These are phyloP conservation scores for Pelargonium fulgidum DNA, from an alignment of 441 rosid species.

Conservation along the genomic window DNA sequence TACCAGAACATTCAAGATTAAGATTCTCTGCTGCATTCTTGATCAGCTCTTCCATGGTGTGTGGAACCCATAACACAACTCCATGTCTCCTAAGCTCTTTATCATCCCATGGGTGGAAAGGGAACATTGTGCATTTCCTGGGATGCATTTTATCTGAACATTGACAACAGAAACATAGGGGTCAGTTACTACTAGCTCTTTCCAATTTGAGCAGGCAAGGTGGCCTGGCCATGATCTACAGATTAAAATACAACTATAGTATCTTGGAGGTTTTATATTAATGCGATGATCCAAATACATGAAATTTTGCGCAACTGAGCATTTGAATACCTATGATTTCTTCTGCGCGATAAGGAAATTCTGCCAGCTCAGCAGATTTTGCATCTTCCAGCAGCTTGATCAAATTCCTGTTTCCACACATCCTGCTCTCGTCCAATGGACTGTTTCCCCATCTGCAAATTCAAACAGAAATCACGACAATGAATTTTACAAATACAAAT, in stretches of 20 bases:
- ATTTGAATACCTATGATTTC: slow-evolving; percentile 46
- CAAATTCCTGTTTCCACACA: slow-evolving; percentile 74
- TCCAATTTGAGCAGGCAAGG: too few relatives aligned
- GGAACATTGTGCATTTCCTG: slow-evolving; percentile 71
- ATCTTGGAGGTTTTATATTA: too few relatives aligned
- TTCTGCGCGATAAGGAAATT: slow-evolving; percentile 27
- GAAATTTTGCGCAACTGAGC: background rate
- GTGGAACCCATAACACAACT: slow-evolving; percentile 63
- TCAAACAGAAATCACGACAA: background rate
- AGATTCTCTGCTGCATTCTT: slow-evolving; percentile 43
- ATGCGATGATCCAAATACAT: too few relatives aligned
- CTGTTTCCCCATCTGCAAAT: slow-evolving; percentile 73
- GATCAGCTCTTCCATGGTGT: slow-evolving; percentile 44
- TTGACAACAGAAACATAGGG: too few relatives aligned
- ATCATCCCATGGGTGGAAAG: slow-evolving; percentile 55
- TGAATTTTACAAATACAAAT: too few relatives aligned
- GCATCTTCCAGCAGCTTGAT: slow-evolving; percentile 68
- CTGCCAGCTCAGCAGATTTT: slow-evolving; percentile 41
- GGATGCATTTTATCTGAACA: slow-evolving; percentile 34
- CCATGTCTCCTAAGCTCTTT: slow-evolving; percentile 51
- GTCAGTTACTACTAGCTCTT: too few relatives aligned
- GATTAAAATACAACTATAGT: too few relatives aligned
- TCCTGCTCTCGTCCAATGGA: slow-evolving; percentile 65
- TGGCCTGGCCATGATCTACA: too few relatives aligned
- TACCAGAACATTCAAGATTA: slow-evolving; percentile 33